Base-by-base conservation (phyloP, 2,329 filamentous ascomycete genomes). In the Nemania abortiva region DNA sequence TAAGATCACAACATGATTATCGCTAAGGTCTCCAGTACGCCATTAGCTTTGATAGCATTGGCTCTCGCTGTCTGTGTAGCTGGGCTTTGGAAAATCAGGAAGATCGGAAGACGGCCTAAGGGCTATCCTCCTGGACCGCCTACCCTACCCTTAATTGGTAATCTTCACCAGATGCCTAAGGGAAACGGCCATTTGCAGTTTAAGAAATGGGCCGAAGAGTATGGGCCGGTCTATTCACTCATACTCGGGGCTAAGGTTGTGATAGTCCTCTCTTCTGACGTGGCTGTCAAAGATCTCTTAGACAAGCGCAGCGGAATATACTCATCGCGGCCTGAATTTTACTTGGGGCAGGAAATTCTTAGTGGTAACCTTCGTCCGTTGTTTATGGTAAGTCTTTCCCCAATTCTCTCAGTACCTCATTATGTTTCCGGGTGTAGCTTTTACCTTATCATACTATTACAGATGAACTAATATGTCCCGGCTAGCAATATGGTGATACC, bases 301-400 rank as follows among this genome's bases (percentile, higher is more conserved):
- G 86, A 88, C 62, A 84, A 84, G 66, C 77, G 82, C 20, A 82
- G 84, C 47, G 75, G 69, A 9, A 86, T 85, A 13, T 88, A 88
- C 74, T 86, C 84, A 0, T 81, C 82, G 11, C 78, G 86, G 0
- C 81, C 80, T 2, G 72, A 75, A 0, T 6, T 82, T 76, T 82
- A 84, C 31, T 80, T 86, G 6, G 84, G 80, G 1, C 68, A 72
- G 22, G 54, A 68, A 0, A 72, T 73, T 2, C 3, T 71, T 0
- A 75, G 75, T 34, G 71, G 70, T 1, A 65, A 68, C 0, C 39
- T 70, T 15, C 37, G 72, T 9, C 2, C 10, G 1, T 24, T 61
- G 3, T 27, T 61, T 5, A 61, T 61, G 47, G 57, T 61, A 39
- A 1, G 31, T 1, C 24, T 5, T 50, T 50, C 7, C 47, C n/a